These are phyloP conservation scores for Przewalskia tangutica DNA, from an alignment of 257 asterid genomes.

Conservation along the genomic window DNA sequence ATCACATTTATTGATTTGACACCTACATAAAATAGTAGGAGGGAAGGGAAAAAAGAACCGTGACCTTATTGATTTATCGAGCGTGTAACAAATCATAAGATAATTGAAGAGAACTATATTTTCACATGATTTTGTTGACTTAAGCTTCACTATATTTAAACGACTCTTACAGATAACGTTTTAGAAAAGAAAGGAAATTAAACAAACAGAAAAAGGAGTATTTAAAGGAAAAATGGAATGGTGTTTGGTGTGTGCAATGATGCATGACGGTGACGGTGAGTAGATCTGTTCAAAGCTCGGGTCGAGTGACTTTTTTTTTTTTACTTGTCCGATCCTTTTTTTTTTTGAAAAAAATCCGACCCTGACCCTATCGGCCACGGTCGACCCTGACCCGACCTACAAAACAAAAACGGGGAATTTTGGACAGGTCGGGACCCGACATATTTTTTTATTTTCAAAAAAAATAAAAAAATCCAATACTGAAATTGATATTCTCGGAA, in stretches of 20 bases:
- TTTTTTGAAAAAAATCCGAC: no score
- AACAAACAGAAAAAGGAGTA: not conserved
- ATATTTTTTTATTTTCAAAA: no score
- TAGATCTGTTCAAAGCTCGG: no score
- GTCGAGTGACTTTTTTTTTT: no score
- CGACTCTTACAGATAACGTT: not conserved
- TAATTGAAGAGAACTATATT: not conserved
- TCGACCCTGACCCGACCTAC: no score
- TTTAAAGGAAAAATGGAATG: not conserved
- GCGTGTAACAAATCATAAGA: not conserved
- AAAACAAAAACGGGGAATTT: no score
- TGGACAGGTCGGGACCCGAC: no score
- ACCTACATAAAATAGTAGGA: no score
- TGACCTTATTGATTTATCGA: not conserved
- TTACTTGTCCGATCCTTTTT: no score
- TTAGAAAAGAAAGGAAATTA: not conserved
- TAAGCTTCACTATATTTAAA: not conserved
- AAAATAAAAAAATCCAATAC: no score
- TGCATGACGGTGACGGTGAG: conserved; percentile 10
- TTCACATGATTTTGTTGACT: not conserved
- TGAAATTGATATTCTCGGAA: no score
- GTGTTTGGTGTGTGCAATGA: conserved; percentile 24
- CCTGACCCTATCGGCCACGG: no score
- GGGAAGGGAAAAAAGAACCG: not conserved
- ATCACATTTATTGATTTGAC: not conserved